phyloP scores from a whole-genome alignment of 2,329 filamentous ascomycete species.

The Leptodontidium sp. region DNA sequence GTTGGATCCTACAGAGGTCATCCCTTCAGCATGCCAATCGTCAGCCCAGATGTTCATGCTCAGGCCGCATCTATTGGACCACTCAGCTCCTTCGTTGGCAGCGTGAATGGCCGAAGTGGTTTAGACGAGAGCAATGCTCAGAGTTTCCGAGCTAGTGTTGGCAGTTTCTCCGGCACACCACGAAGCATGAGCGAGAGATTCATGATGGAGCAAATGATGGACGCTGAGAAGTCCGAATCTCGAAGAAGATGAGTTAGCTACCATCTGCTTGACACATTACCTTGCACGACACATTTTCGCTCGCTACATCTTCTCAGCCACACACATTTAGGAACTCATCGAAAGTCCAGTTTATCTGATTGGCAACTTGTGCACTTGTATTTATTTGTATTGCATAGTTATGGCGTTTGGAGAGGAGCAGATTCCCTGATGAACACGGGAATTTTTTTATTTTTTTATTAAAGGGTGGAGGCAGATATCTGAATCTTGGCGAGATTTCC shows the following conservation, averaged over 20 bases:
- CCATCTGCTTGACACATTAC: too few relatives aligned
- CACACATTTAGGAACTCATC: neutral
- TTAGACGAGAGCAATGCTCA: constrained; percentile 42
- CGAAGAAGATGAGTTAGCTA: constrained; percentile 5
- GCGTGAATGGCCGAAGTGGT: constrained; percentile 49
- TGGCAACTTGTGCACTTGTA: neutral
- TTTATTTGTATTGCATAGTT: constrained; percentile 24
- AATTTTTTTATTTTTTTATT: neutral
- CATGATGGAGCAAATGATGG: constrained; percentile 43
- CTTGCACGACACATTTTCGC: neutral
- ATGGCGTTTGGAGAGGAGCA: constrained; percentile 20
- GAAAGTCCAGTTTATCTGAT: neutral
- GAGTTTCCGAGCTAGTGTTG: constrained; percentile 39
- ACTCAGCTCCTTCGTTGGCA: constrained; percentile 61
- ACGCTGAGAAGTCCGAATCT: constrained; percentile 19
- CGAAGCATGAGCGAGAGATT: constrained; percentile 46
- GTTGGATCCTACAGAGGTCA: constrained; percentile 62
- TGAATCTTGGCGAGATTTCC: neutral
- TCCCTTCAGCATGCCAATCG: constrained; percentile 60
- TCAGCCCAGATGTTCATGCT: constrained; percentile 59
- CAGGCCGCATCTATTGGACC: constrained; percentile 58
- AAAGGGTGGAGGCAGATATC: neutral
- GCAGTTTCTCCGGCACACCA: constrained; percentile 40
- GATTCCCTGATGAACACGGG: neutral
- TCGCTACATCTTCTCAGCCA: neutral